Conservation (phyloP, 176 grass and related monocot species). For the Oropetium thomaeum region DNA sequence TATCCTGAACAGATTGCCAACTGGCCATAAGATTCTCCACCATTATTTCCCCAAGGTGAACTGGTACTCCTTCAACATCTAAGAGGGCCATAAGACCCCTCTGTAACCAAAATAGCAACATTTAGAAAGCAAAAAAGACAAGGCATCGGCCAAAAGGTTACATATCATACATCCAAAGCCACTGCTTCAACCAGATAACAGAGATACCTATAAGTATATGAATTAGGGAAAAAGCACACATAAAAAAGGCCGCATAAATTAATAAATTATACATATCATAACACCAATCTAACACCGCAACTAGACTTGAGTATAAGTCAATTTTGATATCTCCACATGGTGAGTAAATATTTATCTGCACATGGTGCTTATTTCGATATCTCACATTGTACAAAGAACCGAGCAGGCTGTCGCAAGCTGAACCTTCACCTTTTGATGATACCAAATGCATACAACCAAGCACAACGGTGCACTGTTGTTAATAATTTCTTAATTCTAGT, state of each 20-base stretch:
- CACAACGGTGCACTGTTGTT: neutral
- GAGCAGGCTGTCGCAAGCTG: neutral
- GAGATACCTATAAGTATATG: neutral
- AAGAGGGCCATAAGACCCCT: slow-evolving; percentile 97
- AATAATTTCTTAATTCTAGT: slow-evolving; percentile 11
- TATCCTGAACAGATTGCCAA: slow-evolving; percentile 87
- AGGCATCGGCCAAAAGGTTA: neutral
- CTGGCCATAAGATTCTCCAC: slow-evolving; percentile 94
- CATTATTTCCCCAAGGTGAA: slow-evolving; percentile 79
- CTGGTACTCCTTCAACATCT: slow-evolving; percentile 92
- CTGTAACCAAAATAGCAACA: slow-evolving; percentile 53
- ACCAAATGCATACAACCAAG: slow-evolving; percentile 1
- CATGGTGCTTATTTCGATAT: neutral
- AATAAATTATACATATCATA: neutral
- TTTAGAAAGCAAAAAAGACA: slow-evolving; percentile 16
- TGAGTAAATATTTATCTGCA: neutral
- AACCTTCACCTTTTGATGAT: neutral
- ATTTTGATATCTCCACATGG: neutral
- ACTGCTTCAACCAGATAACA: slow-evolving; percentile 13
- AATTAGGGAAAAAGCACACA: neutral
- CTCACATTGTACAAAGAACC: neutral
- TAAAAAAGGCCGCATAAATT: neutral
- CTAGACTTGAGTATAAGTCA: neutral
- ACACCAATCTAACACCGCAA: neutral
- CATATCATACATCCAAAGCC: neutral